These are phyloP conservation scores for Mrakia blollopis DNA, from an alignment of 768 basidiomycete species.

Conservation along the genomic window DNA sequence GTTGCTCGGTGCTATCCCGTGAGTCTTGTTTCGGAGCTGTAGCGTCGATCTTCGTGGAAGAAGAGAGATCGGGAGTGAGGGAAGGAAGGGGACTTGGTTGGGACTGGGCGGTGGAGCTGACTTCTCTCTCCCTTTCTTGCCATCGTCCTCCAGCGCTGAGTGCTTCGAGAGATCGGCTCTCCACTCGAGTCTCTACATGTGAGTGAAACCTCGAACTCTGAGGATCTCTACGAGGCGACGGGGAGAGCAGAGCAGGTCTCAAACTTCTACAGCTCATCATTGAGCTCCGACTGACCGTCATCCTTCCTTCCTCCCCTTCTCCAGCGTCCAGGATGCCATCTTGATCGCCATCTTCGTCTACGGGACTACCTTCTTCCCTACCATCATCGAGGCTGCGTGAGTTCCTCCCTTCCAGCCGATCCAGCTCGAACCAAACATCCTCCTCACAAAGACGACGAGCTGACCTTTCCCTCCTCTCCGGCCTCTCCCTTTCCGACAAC, in stretches of 20 bases:
- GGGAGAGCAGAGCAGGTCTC: background rate
- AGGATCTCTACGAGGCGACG: too few relatives aligned
- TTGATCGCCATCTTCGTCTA: conserved; percentile 68
- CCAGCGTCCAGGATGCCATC: conserved; percentile 60
- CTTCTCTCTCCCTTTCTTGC: too few relatives aligned
- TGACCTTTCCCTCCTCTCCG: background rate
- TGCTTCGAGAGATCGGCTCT: conserved; percentile 87
- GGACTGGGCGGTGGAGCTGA: background rate
- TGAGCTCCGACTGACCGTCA: background rate
- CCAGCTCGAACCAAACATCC: background rate
- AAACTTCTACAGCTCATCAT: background rate
- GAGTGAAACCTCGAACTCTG: background rate
- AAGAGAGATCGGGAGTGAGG: background rate
- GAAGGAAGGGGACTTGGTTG: background rate
- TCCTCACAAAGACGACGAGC: background rate
- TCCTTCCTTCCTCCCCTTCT: background rate
- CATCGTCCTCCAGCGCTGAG: conserved; percentile 52
- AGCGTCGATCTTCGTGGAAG: background rate
- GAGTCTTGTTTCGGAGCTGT: conserved; percentile 23
- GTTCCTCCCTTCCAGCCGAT: conserved; percentile 20
- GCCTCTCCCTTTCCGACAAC: background rate
- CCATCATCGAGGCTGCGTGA: conserved; percentile 47
- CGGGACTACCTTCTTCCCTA: conserved; percentile 59
- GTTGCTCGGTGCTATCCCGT: conserved; percentile 71
- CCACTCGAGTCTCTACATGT: conserved; percentile 67